Evolutionary conservation across 2,329 filamentous ascomycete species (phyloP).

Genomic region (Chaetomiaceae sp.): DNA sequence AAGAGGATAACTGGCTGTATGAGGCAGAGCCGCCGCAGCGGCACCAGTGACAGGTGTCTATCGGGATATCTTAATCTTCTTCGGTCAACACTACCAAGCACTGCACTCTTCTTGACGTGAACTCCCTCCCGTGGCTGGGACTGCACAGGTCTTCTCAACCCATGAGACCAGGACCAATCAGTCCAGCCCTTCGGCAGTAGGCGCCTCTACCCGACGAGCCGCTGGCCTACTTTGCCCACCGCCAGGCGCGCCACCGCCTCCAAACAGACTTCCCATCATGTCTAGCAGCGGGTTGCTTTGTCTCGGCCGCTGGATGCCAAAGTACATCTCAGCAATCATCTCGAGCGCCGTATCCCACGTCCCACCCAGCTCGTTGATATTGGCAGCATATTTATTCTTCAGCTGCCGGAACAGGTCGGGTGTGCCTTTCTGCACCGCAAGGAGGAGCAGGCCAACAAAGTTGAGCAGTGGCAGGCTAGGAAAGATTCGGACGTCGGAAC

Average conservation of each 20-base stretch:
- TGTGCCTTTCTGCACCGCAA: slow-evolving; percentile 75
- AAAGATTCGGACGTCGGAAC: slow-evolving; percentile 74
- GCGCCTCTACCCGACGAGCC: slow-evolving; percentile 44
- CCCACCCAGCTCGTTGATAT: slow-evolving; percentile 67
- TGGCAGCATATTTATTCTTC: slow-evolving; percentile 70
- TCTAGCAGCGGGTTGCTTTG: slow-evolving; percentile 92
- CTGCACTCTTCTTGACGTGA: no score
- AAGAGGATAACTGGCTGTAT: slow-evolving; percentile 91
- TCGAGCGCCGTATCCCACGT: slow-evolving; percentile 79
- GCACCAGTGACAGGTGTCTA: slow-evolving; percentile 28
- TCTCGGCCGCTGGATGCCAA: slow-evolving; percentile 80
- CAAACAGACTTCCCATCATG: slow-evolving; percentile 96
- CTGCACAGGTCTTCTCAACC: no score
- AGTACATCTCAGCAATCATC: slow-evolving; percentile 94
- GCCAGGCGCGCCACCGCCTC: slow-evolving; percentile 62
- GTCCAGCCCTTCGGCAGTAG: slow-evolving; percentile 57
- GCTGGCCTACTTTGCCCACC: slow-evolving; percentile 46
- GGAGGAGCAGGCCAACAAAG: slow-evolving; percentile 79
- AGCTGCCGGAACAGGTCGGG: slow-evolving; percentile 79
- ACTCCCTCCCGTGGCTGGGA: no score
- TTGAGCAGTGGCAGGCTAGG: slow-evolving; percentile 91
- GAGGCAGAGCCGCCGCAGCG: slow-evolving; percentile 58
- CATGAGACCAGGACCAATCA: slow-evolving; percentile 34
- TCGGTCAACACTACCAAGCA: no score
- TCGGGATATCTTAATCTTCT: background rate